Percentiles rank a stretch among this genome's conserved stretches.
Conservation (phyloP, 2,329 filamentous ascomycete genomes). For the Aureobasidium sp. region DNA sequence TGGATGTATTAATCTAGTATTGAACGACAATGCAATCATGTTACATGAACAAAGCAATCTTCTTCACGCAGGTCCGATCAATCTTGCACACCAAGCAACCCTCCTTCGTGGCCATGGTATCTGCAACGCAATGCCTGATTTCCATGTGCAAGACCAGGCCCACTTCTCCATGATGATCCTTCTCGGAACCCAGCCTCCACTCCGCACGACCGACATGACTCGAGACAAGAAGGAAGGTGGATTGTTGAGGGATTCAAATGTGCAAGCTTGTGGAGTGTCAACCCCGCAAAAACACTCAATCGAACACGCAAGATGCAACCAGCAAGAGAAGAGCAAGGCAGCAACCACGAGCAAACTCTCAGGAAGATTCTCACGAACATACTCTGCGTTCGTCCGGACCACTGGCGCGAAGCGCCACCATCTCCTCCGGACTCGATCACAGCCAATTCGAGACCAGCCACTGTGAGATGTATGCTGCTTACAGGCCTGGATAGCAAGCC, state of each 20-base stretch:
- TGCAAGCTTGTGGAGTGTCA: no score
- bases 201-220: neutral
- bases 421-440: neutral
- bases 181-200: neutral
- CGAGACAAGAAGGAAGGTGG: neutral
- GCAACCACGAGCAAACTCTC: neutral
- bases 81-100: no score
- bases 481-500: neutral
- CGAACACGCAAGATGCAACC: neutral
- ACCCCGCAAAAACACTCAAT: no score
- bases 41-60: no score
- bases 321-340: neutral
- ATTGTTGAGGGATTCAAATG: neutral
- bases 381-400: slow-evolving; percentile 6
- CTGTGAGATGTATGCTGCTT: neutral
- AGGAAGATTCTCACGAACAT: neutral
- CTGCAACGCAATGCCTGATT: no score
- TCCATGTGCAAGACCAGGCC: neutral
- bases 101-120: no score
- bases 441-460: slow-evolving; percentile 1
- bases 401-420: neutral
- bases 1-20: neutral
- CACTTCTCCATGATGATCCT: neutral
- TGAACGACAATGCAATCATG: neutral
- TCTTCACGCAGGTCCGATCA: no score